These are phyloP conservation scores for Puccinia coronata DNA, from an alignment of 1,284 basidiomycete genomes.

Conservation along the genomic window DNA sequence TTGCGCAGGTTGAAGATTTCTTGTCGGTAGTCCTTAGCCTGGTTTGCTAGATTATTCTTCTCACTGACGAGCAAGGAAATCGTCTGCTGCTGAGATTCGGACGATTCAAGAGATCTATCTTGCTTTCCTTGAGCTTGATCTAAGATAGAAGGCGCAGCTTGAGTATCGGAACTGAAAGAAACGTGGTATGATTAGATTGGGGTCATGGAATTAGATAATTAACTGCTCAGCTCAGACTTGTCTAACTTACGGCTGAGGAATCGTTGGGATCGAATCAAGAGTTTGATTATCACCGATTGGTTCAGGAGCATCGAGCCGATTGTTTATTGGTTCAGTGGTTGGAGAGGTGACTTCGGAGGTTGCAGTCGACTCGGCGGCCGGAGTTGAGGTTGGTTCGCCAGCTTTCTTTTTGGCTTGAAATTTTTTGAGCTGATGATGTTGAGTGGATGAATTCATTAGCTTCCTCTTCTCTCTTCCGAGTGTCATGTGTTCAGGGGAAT, in stretches of 20 bases:
- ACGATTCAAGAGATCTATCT: not conserved
- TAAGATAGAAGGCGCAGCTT: not conserved
- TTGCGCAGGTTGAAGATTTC: constrained; percentile 26
- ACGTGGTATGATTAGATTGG: not conserved
- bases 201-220: not conserved
- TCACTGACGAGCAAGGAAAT: constrained; percentile 42
- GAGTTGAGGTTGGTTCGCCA: not conserved
- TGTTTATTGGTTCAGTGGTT: constrained; percentile 3
- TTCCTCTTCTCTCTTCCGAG: not conserved
- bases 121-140: not conserved
- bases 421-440: constrained; percentile 41
- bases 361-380: not conserved
- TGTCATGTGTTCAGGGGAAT: not conserved
- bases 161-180: not conserved
- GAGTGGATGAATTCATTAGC: not conserved
- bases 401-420: constrained; percentile 50
- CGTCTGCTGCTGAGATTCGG: constrained; percentile 39
- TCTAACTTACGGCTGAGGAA: not conserved
- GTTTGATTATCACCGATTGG: not conserved
- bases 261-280: not conserved
- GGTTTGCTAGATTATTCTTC: constrained; percentile 28
- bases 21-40: constrained; percentile 33
- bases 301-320: not conserved
- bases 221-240: not conserved
- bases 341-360: not conserved